These are phyloP conservation scores for Heracleum sosnowskyi DNA, from an alignment of 129 eudicot species.

Conservation along the genomic window DNA sequence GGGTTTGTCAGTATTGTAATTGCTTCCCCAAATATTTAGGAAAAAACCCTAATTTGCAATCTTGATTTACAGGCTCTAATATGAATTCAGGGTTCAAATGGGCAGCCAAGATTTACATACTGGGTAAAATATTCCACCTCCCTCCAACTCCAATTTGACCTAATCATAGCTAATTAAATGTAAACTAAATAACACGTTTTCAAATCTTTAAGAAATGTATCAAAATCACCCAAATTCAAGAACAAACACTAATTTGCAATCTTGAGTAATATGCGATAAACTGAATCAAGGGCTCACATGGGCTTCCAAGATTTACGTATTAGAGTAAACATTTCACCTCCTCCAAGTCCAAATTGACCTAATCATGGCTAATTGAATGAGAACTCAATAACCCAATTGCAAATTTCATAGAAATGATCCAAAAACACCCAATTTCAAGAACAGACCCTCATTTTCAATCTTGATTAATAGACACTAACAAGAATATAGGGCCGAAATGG, in stretches of 20 bases:
- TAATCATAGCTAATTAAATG: neutral
- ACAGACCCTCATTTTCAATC: neutral
- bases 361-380: neutral
- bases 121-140: neutral
- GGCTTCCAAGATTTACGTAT: neutral
- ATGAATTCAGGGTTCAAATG: neutral
- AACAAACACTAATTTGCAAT: neutral
- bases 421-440: neutral
- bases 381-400: neutral
- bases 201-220: neutral
- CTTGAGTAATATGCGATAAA: neutral
- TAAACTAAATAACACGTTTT: neutral
- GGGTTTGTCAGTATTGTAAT: neutral
- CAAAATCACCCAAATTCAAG: neutral
- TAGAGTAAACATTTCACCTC: neutral
- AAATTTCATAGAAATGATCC: neutral
- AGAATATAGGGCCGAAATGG: neutral
- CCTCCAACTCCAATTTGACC: neutral
- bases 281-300: neutral
- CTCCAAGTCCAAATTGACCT: neutral
- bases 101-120: slow-evolving; percentile 4
- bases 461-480: neutral
- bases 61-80: neutral
- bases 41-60: neutral
- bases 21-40: neutral